Conservation (phyloP, 306 rosid species). For the Canavalia gladiata region DNA sequence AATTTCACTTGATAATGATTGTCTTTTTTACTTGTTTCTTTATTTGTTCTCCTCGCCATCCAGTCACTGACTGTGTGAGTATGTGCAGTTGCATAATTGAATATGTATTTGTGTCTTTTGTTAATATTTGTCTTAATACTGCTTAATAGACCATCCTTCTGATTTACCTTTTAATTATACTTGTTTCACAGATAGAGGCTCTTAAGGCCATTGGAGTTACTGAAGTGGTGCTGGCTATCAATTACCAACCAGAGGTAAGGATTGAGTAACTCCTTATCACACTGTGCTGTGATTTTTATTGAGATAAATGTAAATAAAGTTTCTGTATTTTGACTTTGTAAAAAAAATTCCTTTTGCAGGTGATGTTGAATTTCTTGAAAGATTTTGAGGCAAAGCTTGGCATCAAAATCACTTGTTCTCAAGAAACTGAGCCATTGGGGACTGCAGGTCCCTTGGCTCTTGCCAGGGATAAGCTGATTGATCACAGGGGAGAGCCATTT, state of each 20-base stretch:
- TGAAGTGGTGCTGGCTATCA: slow-evolving; percentile 98
- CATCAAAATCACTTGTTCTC: slow-evolving; percentile 98
- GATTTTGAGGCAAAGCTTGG: slow-evolving; percentile 88
- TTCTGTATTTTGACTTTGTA: slow-evolving; percentile 34
- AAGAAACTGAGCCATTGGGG: slow-evolving; percentile 98
- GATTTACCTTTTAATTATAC: slow-evolving; percentile 37
- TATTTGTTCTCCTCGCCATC: slow-evolving; percentile 29
- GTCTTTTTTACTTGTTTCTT: slow-evolving; percentile 4
- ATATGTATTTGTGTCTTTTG: slow-evolving; percentile 10
- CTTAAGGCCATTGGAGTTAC: slow-evolving; percentile 90
- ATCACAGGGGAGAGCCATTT: slow-evolving; percentile 84
- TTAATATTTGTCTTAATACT: slow-evolving; percentile 3
- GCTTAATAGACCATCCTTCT: slow-evolving; percentile 21
- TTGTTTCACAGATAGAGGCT: slow-evolving; percentile 85
- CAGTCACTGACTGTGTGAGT: not conserved
- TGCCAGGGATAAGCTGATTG: slow-evolving; percentile 92
- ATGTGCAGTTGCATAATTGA: slow-evolving; percentile 8
- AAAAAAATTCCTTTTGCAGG: slow-evolving; percentile 58
- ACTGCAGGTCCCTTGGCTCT: slow-evolving; percentile 99
- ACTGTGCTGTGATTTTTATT: slow-evolving; percentile 23
- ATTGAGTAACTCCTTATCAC: slow-evolving; percentile 22
- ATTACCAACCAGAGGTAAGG: slow-evolving; percentile 96
- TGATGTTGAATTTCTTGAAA: slow-evolving; percentile 96
- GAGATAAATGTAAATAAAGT: slow-evolving; percentile 36
- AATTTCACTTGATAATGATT: not conserved